A percentile compares a stretch with the other conserved stretches of the same genome.
These are phyloP conservation scores for Monilinia fructigena DNA, from an alignment of 2,329 filamentous ascomycete genomes.

Conservation along the genomic window DNA sequence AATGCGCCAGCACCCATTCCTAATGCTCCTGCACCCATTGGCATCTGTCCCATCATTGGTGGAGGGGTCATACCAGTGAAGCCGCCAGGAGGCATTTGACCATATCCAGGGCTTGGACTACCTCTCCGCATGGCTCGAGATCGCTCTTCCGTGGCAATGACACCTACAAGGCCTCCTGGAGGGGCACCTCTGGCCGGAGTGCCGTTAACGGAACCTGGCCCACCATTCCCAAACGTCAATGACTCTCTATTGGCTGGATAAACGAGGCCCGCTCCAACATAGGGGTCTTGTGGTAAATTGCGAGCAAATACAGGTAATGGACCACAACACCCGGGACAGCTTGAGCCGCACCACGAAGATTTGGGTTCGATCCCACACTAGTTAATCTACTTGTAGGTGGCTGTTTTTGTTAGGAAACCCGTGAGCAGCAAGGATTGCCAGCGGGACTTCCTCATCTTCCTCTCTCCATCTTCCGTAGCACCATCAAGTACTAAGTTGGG, in stretches of 20 bases:
- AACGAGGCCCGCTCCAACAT: conserved; percentile 74
- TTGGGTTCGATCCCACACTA: conserved; percentile 66
- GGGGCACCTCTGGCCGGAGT: conserved; percentile 46
- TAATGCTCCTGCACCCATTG: conserved; percentile 31
- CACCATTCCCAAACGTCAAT: conserved; percentile 64
- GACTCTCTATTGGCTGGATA: conserved; percentile 72
- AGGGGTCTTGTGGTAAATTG: conserved; percentile 80
- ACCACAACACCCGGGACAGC: conserved; percentile 50
- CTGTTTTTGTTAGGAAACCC: conserved; percentile 77
- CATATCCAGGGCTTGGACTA: conserved; percentile 63
- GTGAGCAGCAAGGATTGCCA: conserved; percentile 84
- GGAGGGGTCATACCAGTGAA: conserved; percentile 37
- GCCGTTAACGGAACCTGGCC: conserved; percentile 44
- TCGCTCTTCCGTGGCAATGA: conserved; percentile 83
- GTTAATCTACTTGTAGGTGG: conserved; percentile 60
- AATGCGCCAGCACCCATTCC: conserved; percentile 35
- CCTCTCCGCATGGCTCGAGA: conserved; percentile 74
- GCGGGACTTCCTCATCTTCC: conserved; percentile 83
- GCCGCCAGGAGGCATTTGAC: conserved; percentile 39
- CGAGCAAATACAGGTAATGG: conserved; percentile 77
- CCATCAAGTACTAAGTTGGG: conserved; percentile 51
- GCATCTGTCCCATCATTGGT: conserved; percentile 25
- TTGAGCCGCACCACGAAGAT: conserved; percentile 60
- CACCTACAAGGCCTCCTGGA: conserved; percentile 78
- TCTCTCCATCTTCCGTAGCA: conserved; percentile 57